Evolutionary conservation across 2,329 filamentous ascomycete genomes (phyloP), one percentile per base, ranked within the genome.

Genomic region (Cercospora brassicicola): DNA sequence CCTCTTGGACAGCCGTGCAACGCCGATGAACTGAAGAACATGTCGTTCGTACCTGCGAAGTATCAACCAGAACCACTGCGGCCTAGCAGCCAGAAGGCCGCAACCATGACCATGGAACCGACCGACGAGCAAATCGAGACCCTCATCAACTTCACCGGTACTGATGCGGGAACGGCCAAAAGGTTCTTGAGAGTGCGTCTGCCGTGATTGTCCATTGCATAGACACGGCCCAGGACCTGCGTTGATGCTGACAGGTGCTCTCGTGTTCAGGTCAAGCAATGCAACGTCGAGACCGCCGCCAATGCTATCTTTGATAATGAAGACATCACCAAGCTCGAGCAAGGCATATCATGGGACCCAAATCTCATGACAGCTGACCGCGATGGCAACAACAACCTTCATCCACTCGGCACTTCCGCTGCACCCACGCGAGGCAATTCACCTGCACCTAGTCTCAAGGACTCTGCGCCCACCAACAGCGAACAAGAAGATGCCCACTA

Each of bases 271-370:
- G 75, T 71, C 30, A 78, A 78, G 62, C 72, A 76, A 62, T 76
- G 77, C 66, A 68, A 78, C 67, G 56, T 70, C 48, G 69, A 73
- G 8, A 62, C 67, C 18, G 78, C 76, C 8, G 65, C 75, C 48
- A 74, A 73, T 62, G 75, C 77, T 23, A 69, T 77, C 28, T 67
- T 79, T 23, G 76, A 79, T 60, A 65, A 66, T 26, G 78, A 78
- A 53, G 76, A 78, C 62, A 75, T 78, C 33, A 36, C 48, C 15
- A 67, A 74, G 66, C 67, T 72, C 48, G 73, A 77, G 45, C 53
- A 66, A 39, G 69, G 66, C 2, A 55, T 65, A 8, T 67, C 67
- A 51, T 79, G 77, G 77, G 74, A 76, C 51, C 77, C 79, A 11
- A 63, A 56, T 31, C 64, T 67, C 26, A 76, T 72, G 45, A 51